phyloP scores from a whole-genome alignment of 169 alveolate species.

The Plasmodium gonderi region DNA sequence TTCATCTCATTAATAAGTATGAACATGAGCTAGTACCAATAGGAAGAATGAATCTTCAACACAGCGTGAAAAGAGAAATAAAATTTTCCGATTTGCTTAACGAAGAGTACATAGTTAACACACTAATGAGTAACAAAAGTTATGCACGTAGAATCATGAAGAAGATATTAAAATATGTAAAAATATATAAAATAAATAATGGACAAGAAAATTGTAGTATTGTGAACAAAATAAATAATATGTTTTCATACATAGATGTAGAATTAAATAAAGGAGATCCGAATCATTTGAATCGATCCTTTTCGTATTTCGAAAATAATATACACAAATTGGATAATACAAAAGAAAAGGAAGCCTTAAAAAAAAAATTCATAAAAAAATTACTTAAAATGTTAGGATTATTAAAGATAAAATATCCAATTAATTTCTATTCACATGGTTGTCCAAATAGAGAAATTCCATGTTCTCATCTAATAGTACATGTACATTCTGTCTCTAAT shows the following conservation, averaged over 20 bases:
- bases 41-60: conserved; percentile 35
- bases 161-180: conserved; percentile 22
- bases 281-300: background rate
- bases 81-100: background rate
- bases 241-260: background rate
- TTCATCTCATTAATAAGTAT: conserved; percentile 24
- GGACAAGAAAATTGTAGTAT: background rate
- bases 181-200: background rate
- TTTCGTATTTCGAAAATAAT: conserved; percentile 23
- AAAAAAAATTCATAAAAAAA: background rate
- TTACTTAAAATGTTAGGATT: conserved; percentile 23
- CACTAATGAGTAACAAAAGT: background rate
- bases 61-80: conserved; percentile 6
- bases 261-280: background rate
- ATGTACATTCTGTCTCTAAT: conserved; percentile 29
- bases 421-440: background rate
- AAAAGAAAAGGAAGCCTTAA: background rate
- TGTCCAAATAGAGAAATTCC: background rate
- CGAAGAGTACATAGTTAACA: background rate
- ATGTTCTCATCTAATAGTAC: conserved; percentile 37
- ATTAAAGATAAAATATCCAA: background rate
- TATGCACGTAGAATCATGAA: background rate
- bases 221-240: background rate
- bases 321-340: conserved; percentile 5
- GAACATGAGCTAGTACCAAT: conserved; percentile 24